These are phyloP conservation scores for Euphorbia celastroides DNA, from an alignment of 441 rosid genomes.

Conservation along the genomic window DNA sequence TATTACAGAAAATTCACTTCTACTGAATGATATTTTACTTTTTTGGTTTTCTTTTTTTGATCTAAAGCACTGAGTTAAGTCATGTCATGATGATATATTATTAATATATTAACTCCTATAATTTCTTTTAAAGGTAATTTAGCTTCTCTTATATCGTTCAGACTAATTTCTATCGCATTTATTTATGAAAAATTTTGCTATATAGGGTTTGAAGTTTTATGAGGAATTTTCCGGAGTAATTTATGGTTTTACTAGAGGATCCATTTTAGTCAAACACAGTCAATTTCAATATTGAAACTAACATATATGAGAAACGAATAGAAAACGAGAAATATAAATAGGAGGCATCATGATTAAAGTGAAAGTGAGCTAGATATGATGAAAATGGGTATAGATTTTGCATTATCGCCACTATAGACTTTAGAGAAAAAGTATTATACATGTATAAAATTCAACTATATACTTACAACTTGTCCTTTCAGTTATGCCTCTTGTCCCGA, in stretches of 20 bases:
- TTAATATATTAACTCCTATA: too few species aligned
- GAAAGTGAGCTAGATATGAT: conserved; percentile 33
- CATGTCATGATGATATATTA: conserved; percentile 5
- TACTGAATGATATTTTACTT: not conserved
- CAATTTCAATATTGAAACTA: too few species aligned
- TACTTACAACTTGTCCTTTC: not conserved
- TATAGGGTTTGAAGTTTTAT: too few species aligned
- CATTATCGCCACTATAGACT: conserved; percentile 14
- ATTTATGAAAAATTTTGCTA: too few species aligned
- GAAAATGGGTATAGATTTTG: conserved; percentile 25
- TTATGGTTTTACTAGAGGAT: too few species aligned
- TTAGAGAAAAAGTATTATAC: not conserved
- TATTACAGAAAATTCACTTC: not conserved
- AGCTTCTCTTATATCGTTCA: too few species aligned
- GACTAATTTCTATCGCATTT: too few species aligned
- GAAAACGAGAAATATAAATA: not conserved
- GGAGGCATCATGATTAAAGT: conserved; percentile 52
- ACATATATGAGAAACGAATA: too few species aligned
- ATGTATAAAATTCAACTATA: not conserved
- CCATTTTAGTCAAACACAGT: too few species aligned
- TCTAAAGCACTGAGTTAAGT: conserved; percentile 25
- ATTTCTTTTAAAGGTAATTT: too few species aligned
- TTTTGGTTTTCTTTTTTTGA: conserved; percentile 30
- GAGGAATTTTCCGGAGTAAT: too few species aligned
- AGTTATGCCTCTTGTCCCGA: too few species aligned